Percentiles rank a stretch among this genome's conserved stretches.
These are phyloP conservation scores for Acanthamoeba lenticulata DNA, from an alignment of 208 protist species.

Conservation along the genomic window DNA sequence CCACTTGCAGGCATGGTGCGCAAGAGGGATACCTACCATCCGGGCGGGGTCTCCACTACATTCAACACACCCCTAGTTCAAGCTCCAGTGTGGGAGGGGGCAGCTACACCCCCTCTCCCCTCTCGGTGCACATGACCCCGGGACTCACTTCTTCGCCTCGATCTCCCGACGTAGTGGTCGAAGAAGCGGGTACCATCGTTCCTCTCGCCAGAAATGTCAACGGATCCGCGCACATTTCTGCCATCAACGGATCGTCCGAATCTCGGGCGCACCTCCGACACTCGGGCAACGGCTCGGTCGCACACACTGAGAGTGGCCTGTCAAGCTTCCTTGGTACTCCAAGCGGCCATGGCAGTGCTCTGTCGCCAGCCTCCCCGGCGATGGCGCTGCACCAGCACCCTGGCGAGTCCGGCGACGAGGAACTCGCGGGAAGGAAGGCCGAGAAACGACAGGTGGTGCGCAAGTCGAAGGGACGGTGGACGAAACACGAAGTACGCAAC, in stretches of 20 bases:
- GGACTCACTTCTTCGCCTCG: background rate
- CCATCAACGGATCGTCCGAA: background rate
- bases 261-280: too few relatives aligned
- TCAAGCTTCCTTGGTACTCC: too few relatives aligned
- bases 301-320: too few relatives aligned
- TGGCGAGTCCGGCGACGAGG: background rate
- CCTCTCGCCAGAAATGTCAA: too few relatives aligned
- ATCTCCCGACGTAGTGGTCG: background rate
- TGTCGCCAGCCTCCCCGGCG: background rate
- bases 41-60: background rate
- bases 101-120: background rate
- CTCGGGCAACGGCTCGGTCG: background rate
- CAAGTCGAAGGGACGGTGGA: slow-evolving; percentile 31
- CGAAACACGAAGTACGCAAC: slow-evolving; percentile 31
- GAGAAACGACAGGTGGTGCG: background rate
- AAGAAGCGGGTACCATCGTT: background rate
- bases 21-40: background rate
- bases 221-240: background rate
- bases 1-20: background rate
- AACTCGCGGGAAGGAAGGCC: background rate
- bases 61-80: background rate
- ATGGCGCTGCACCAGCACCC: background rate
- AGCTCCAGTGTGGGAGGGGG: background rate
- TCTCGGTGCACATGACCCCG: background rate
- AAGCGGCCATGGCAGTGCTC: too few relatives aligned